Conservation (phyloP, 1,284 basidiomycete species). For the Kalmanozyma brasiliensis region DNA sequence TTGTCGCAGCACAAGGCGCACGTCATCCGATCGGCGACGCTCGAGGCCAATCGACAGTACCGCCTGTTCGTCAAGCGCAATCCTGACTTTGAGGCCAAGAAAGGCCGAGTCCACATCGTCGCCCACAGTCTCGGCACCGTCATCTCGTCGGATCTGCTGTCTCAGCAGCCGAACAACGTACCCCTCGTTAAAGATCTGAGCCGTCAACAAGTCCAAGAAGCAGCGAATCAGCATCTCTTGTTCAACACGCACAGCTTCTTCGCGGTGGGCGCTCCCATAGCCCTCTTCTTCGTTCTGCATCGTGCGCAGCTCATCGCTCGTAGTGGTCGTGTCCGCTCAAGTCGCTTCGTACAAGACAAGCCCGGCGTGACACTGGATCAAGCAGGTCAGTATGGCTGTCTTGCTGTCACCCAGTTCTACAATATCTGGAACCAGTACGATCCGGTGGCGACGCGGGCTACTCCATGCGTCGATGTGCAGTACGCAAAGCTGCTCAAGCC, state of each 20-base stretch:
- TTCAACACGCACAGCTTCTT: constrained; percentile 71
- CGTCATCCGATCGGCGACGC: constrained; percentile 71
- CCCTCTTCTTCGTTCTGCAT: constrained; percentile 72
- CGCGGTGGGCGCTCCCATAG: constrained; percentile 72
- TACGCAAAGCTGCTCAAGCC: constrained; percentile 48
- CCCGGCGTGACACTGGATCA: constrained; percentile 68
- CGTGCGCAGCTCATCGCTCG: constrained; percentile 72
- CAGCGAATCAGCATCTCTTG: constrained; percentile 36
- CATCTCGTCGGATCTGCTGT: constrained; percentile 72
- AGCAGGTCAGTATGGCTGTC: constrained; percentile 72
- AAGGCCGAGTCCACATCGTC: constrained; percentile 70
- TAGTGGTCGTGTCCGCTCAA: constrained; percentile 70
- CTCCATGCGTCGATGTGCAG: constrained; percentile 68
- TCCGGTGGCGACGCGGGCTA: constrained; percentile 70
- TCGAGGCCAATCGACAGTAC: constrained; percentile 69
- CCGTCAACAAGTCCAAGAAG: constrained; percentile 20
- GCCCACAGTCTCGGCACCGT: constrained; percentile 72
- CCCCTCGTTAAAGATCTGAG: constrained; percentile 28
- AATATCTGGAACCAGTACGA: constrained; percentile 73
- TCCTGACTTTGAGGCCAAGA: constrained; percentile 68
- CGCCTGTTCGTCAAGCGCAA: constrained; percentile 72
- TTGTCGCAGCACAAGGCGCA: constrained; percentile 70
- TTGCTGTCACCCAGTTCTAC: constrained; percentile 71
- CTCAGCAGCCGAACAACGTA: constrained; percentile 72
- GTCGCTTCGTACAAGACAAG: constrained; percentile 69